Base-by-base conservation (phyloP, 169 alveolate species). In the Eimeria acervulina region DNA sequence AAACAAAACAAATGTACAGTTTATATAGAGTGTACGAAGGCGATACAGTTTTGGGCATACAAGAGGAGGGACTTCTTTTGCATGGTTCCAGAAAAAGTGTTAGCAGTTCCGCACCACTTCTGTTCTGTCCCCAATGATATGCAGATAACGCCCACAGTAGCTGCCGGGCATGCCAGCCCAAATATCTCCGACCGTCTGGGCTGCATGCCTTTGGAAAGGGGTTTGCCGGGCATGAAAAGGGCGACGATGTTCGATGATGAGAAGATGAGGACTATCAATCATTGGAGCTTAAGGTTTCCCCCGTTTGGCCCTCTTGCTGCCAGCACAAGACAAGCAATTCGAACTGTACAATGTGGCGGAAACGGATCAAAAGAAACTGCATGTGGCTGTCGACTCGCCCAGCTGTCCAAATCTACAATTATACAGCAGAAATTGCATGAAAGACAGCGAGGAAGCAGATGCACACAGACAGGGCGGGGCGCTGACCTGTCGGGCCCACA, bases 401-500 rank as follows among this genome's bases (percentile, higher is more conserved):
- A 26, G 10, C 26, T 66, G 78, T 7, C 78, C 19, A 2, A 28
- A 40, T 26, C 2, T 2, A 31, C 26, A 66, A 1, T 2, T 31
- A 6, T 66, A 12, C 78, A 68, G 40, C 7, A 0, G 12, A 31
- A 31, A 4, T 0, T 0, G 78, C 78, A 31, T 7, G 12, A 13
- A 68, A 68, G 1, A 31, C 78, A 31, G 6, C n/a, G 44, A 13
- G 0, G 6, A 31, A 68, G 1, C 44, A 28, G 21, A 13, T 31
- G 26, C 44, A 23, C 44, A 31, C 78, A 68, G 26, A 31, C n/a
- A 17, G 44, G 44, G 44, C 44, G 21, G 44, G 17, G 59, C 36
- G 28, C 90, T 55, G 74, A 84, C 93, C 78, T 90, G 95, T 44
- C 88, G 44, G 36, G 76, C 89, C 95, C 95, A 90, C 88, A 90